Base-by-base conservation (phyloP, 331 rosid species). In the Rosa hybrid region DNA sequence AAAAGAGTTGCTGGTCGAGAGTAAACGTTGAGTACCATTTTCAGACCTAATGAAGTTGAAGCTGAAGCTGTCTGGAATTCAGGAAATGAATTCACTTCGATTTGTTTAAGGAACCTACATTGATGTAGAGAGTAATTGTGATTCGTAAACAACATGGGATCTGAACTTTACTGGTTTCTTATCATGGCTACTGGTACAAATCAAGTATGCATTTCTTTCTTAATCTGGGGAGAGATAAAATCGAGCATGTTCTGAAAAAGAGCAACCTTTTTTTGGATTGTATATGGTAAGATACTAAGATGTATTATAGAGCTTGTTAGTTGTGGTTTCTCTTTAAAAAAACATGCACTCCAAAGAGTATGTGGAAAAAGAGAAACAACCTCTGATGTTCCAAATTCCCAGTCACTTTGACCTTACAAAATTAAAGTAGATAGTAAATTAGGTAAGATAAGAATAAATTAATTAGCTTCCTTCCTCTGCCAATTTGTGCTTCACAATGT, bases 351-450 rank as follows among this genome's bases (percentile, higher is more conserved):
- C 72, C 72, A 16, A 46, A 7, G 17, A 12, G 54, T 50, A 49
- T 79, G 80, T 68, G 53, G 72, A 70, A 75, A 83, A 60, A 69
- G 83, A 83, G 81, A 83, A 75, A 68, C 62, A 69, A 59, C 39
- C 18, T 75, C 18, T 46, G 73, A 23, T 50, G 70, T 77, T 1
- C 80, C 48, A 46, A 82, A 42, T 42, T 59, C 39, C 39, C 39
- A 34, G 39, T 34, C 8, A 51, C 5, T 64, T 44, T 39, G 49
- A 53, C 69, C 39, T 79, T 60, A 71, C 27, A 67, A 23, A 30
- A 9, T 74, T 8, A 73, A 18, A 27, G 11, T 60, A 59, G 17
- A 59, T 8, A 12, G 30, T 34, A 74, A 75, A 74, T 63, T 63
- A 65, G 77, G 73, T 39, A 39, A 80, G 83, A 14, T 50, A 12